phyloP scores from a whole-genome alignment of 345 rosid species.

The Murraya paniculata region DNA sequence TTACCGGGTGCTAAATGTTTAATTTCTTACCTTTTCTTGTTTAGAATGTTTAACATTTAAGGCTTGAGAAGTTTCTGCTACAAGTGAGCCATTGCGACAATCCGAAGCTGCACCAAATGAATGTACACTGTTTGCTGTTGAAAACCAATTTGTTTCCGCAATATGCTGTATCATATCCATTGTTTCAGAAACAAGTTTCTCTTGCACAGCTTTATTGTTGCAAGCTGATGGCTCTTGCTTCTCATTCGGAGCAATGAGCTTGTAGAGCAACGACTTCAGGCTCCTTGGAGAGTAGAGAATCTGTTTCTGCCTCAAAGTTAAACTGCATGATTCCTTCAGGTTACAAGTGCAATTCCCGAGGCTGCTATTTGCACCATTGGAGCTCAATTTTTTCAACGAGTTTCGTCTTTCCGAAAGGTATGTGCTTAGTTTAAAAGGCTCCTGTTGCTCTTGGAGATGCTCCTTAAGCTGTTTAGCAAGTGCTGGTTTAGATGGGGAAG shows the following conservation, averaged over 20 bases:
- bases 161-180: constrained; percentile 7
- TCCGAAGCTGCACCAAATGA: constrained; percentile 12
- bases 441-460: constrained; percentile 37
- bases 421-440: constrained; percentile 31
- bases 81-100: background rate
- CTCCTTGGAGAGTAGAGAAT: constrained; percentile 1
- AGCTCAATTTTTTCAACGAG: constrained; percentile 10
- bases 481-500: background rate
- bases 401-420: constrained; percentile 27
- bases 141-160: constrained; percentile 16
- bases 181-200: constrained; percentile 17
- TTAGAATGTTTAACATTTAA: constrained; percentile 3
- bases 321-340: constrained; percentile 2
- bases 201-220: constrained; percentile 15
- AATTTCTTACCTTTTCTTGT: constrained; percentile 28
- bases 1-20: too few relatives aligned
- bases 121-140: constrained; percentile 1
- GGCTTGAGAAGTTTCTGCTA: constrained; percentile 6
- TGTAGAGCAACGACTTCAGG: constrained; percentile 26
- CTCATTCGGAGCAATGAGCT: constrained; percentile 11
- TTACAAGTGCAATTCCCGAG: constrained; percentile 1
- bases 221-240: constrained; percentile 15
- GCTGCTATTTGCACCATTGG: constrained; percentile 9
- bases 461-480: constrained; percentile 26
- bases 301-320: background rate